Evolutionary conservation across 257 asterid species (phyloP).

Genomic region (Gentiana dahurica): DNA sequence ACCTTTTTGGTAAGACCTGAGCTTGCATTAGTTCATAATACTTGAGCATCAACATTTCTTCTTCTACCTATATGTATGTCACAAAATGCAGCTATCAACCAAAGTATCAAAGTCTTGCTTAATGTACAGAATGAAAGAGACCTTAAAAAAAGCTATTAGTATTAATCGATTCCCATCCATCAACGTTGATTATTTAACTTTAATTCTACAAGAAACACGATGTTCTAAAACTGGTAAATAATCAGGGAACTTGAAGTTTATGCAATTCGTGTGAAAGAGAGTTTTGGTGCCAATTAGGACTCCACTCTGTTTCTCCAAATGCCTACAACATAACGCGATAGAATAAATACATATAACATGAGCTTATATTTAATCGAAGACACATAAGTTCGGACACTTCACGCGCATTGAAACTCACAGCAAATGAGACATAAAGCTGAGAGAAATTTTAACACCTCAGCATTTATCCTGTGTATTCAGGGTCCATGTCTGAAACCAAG

Average conservation of each 20-base stretch:
- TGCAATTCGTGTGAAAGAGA: slow-evolving; percentile 77
- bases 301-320: slow-evolving; percentile 69
- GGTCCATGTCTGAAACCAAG: slow-evolving; percentile 31
- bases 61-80: slow-evolving; percentile 49
- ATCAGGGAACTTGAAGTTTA: slow-evolving; percentile 48
- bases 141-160: too few relatives aligned
- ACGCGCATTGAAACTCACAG: background rate
- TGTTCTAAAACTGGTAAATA: background rate
- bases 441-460: slow-evolving; percentile 21
- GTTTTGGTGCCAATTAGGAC: slow-evolving; percentile 52
- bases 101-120: too few relatives aligned
- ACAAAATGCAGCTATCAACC: too few relatives aligned
- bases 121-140: too few relatives aligned
- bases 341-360: background rate
- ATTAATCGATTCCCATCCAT: too few relatives aligned
- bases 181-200: too few relatives aligned
- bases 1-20: slow-evolving; percentile 49
- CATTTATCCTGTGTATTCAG: slow-evolving; percentile 39
- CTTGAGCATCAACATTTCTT: slow-evolving; percentile 89
- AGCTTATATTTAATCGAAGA: background rate
- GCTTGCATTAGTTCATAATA: slow-evolving; percentile 74
- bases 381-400: background rate
- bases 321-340: slow-evolving; percentile 33
- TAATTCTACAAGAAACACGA: too few relatives aligned
- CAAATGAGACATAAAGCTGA: background rate